Base-by-base conservation (phyloP, 768 basidiomycete genomes). In the Agrocybe pediades region DNA sequence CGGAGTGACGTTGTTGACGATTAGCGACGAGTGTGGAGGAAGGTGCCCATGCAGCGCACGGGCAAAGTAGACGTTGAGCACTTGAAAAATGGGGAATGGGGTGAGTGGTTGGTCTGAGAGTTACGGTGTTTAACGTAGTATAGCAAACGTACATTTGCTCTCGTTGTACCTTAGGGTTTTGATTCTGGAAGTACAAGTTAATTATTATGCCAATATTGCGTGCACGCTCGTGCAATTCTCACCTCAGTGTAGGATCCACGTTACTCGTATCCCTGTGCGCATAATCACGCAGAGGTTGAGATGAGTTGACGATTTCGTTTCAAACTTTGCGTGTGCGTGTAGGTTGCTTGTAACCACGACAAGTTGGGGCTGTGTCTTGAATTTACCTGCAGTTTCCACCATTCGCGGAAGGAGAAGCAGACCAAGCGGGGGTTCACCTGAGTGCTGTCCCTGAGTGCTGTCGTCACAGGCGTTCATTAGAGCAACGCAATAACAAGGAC, bases 391-490 rank as follows among this genome's bases (percentile, higher is more conserved):
- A 0, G 80, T 76, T 24, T 69, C 60, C 1, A 73, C 42, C 66
- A 83, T 69, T 8, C 57, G 60, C 0, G 82, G 82, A 0, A 82
- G 65, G 0, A 82, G 66, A 7, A 71, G 68, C 4, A 82, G 55
- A 0, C 70, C 63, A 3, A 81, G 66, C 0, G 81, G 65, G 4
- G 57, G 59, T 83, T 82, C 30, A 79, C 73, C 55, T 83, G 81
- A n/a, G n/a, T n/a, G n/a, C n/a, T n/a, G n/a, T n/a, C n/a, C n/a
- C n/a, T n/a, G n/a, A n/a, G n/a, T n/a, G n/a, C n/a, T n/a, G n/a
- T n/a, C n/a, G n/a, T n/a, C n/a, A n/a, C n/a, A n/a, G n/a, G n/a
- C n/a, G n/a, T n/a, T n/a, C n/a, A n/a, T n/a, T n/a, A n/a, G n/a
- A n/a, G n/a, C n/a, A n/a, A n/a, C n/a, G n/a, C n/a, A n/a, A n/a